Percentiles rank a stretch among this genome's conserved stretches.
Evolutionary conservation across 2,329 filamentous ascomycete genomes (phyloP).

Genomic region (Ceratocystis harringtonii): DNA sequence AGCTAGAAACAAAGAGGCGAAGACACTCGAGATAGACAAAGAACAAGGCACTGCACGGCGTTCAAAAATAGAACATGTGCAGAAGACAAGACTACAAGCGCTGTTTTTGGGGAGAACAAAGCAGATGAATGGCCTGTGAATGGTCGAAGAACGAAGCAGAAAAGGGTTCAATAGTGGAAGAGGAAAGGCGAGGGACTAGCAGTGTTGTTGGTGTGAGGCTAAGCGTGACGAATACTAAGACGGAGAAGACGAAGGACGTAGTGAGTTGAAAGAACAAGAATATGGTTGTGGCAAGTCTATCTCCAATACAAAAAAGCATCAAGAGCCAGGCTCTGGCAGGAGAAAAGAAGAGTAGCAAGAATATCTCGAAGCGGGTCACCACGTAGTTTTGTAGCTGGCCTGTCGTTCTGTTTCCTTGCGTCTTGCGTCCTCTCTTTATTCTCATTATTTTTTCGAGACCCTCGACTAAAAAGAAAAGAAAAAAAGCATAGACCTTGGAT

Average conservation of each 20-base stretch:
- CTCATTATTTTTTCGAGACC: constrained; percentile 1
- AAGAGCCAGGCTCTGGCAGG: constrained; percentile 14
- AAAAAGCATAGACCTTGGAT: constrained; percentile 15
- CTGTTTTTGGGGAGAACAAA: neutral
- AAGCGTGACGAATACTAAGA: constrained; percentile 1
- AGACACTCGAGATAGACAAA: constrained; percentile 1
- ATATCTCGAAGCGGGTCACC: constrained; percentile 3
- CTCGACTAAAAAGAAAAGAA: neutral
- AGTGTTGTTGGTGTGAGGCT: neutral
- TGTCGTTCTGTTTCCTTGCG: constrained; percentile 4
- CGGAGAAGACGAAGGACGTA: neutral
- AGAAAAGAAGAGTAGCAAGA: constrained; percentile 2
- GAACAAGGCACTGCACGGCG: neutral
- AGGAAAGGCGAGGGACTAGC: neutral
- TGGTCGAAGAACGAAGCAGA: neutral
- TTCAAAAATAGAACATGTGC: constrained; percentile 4
- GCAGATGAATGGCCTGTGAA: neutral
- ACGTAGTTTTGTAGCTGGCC: constrained; percentile 15
- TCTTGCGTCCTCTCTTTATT: neutral
- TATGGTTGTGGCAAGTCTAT: neutral
- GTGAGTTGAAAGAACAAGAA: neutral
- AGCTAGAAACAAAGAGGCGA: constrained; percentile 3
- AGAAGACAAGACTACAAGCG: neutral
- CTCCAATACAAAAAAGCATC: neutral
- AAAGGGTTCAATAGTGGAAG: neutral